Percentiles rank a stretch among this genome's conserved stretches.
phyloP scores from a whole-genome alignment of 208 protist species.

The Phytomonas francai region DNA sequence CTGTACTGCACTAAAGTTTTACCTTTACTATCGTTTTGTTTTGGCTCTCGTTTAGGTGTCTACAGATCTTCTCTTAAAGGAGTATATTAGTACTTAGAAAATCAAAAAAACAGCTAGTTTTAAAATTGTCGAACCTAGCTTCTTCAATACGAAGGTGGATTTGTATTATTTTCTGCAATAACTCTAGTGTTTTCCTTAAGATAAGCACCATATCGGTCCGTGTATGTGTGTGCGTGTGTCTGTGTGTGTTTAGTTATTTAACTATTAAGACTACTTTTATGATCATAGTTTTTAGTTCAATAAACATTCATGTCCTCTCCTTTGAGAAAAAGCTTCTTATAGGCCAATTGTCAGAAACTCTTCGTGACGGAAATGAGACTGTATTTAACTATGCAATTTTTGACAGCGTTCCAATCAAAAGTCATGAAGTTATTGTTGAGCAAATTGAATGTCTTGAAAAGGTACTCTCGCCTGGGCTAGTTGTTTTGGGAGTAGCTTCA shows the following conservation, averaged over 20 bases:
- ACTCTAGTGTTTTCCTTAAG: background rate
- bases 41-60: background rate
- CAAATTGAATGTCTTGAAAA: slow-evolving; percentile 67
- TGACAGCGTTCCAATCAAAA: slow-evolving; percentile 31
- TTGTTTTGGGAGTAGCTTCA: slow-evolving; percentile 39
- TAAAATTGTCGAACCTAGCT: background rate
- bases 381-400: slow-evolving; percentile 17
- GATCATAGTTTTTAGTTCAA: slow-evolving; percentile 2
- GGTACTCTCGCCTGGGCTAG: slow-evolving; percentile 48
- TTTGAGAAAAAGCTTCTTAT: background rate
- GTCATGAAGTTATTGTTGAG: slow-evolving; percentile 41
- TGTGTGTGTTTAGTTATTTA: slow-evolving; percentile 5
- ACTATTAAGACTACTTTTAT: slow-evolving; percentile 3
- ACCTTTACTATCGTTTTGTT: background rate
- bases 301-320: background rate
- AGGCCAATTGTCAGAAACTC: slow-evolving; percentile 5
- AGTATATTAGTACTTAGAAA: background rate
- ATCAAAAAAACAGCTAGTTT: background rate
- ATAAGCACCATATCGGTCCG: too few relatives aligned
- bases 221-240: background rate
- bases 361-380: slow-evolving; percentile 1
- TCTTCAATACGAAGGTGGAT: background rate
- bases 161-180: background rate
- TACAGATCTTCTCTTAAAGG: background rate
- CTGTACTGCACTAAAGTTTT: background rate